A percentile compares a stretch with the other conserved stretches of the same genome.
These are phyloP conservation scores for Penicillium capsulatum DNA, from an alignment of 2,329 filamentous ascomycete genomes.

Conservation along the genomic window DNA sequence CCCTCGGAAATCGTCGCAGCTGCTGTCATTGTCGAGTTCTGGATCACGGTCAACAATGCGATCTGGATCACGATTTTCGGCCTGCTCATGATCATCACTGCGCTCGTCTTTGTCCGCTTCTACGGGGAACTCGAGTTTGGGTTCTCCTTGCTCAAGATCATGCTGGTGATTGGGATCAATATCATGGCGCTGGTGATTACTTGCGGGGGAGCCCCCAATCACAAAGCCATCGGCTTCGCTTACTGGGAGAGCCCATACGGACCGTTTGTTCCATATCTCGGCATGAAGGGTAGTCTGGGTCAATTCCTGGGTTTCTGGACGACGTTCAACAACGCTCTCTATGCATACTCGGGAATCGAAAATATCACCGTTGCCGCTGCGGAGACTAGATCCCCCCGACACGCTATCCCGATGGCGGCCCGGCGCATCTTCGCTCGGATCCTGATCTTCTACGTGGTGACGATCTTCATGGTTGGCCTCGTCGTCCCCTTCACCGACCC, in stretches of 20 bases:
- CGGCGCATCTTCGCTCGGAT: slow-evolving; percentile 53
- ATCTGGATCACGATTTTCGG: slow-evolving; percentile 42
- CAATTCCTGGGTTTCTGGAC: slow-evolving; percentile 44
- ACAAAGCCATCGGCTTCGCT: slow-evolving; percentile 36
- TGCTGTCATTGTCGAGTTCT: slow-evolving; percentile 31
- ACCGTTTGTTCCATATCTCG: slow-evolving; percentile 39
- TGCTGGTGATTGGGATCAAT: slow-evolving; percentile 59
- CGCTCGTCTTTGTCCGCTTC: slow-evolving; percentile 36
- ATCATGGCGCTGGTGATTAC: slow-evolving; percentile 50
- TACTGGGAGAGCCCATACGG: slow-evolving; percentile 44
- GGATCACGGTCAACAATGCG: slow-evolving; percentile 48
- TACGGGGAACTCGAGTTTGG: slow-evolving; percentile 53
- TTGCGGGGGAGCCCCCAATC: slow-evolving; percentile 38
- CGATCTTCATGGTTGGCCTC: slow-evolving; percentile 48
- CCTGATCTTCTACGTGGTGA: slow-evolving; percentile 52
- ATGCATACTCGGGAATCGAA: slow-evolving; percentile 43
- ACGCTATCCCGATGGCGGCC: slow-evolving; percentile 51
- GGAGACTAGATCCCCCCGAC: slow-evolving; percentile 49
- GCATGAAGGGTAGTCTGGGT: slow-evolving; percentile 41
- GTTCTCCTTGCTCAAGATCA: slow-evolving; percentile 54
- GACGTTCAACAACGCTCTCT: slow-evolving; percentile 22
- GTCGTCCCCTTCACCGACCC: slow-evolving; percentile 46
- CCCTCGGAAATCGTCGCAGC: slow-evolving; percentile 33
- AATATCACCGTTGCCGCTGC: slow-evolving; percentile 48
- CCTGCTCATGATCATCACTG: slow-evolving; percentile 32